Conservation (phyloP, 2,329 filamentous ascomycete genomes). For the Sporothrix globosa region DNA sequence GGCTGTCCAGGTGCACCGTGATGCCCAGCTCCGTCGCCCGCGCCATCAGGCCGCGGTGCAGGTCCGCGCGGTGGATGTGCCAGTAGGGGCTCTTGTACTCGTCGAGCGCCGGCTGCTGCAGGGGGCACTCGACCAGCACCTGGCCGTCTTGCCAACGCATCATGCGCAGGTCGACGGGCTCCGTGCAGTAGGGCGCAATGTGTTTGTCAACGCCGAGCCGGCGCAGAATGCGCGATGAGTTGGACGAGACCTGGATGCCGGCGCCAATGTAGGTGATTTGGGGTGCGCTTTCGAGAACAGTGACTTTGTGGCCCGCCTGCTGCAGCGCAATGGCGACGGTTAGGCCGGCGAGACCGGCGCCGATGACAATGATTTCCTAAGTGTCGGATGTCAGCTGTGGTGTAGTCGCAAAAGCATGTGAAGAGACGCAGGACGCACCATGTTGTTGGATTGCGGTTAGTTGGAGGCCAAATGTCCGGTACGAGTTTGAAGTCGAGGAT, state of each 20-base stretch:
- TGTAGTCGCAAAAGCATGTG: no score
- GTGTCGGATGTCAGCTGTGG: neutral
- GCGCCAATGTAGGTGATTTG: slow-evolving; percentile 47
- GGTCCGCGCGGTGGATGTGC: slow-evolving; percentile 34
- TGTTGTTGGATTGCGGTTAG: neutral
- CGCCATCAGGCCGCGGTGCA: slow-evolving; percentile 32
- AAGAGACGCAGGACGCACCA: neutral
- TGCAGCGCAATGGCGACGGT: slow-evolving; percentile 34
- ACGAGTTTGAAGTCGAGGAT: no score
- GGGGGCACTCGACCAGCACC: slow-evolving; percentile 56
- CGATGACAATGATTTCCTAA: slow-evolving; percentile 37
- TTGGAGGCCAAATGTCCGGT: no score
- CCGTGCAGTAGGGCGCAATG: slow-evolving; percentile 46
- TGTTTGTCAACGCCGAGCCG: slow-evolving; percentile 54
- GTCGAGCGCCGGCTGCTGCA: slow-evolving; percentile 52
- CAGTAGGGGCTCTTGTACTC: slow-evolving; percentile 55
- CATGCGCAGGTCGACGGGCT: slow-evolving; percentile 55
- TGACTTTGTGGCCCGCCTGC: slow-evolving; percentile 32
- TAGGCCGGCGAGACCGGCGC: slow-evolving; percentile 35
- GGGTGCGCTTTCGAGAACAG: slow-evolving; percentile 41
- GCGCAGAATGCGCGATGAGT: slow-evolving; percentile 54
- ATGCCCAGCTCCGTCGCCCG: slow-evolving; percentile 31
- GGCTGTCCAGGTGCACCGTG: slow-evolving; percentile 28
- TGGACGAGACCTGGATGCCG: slow-evolving; percentile 58
- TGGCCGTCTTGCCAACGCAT: slow-evolving; percentile 55